phyloP scores from a whole-genome alignment of 2,329 filamentous ascomycete genomes.

The Cytospora piceicola region DNA sequence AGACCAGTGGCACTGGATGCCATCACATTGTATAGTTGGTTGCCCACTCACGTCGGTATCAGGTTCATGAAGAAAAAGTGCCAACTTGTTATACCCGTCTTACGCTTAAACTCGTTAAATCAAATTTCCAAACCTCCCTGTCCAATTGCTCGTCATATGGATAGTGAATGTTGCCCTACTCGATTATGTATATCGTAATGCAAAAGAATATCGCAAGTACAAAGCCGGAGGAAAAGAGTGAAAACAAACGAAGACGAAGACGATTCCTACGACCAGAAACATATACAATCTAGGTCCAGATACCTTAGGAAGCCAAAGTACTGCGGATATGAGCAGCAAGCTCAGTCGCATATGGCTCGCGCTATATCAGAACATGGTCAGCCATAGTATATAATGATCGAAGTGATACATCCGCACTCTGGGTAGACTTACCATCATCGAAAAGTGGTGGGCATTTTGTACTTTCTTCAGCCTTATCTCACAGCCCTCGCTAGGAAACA shows the following conservation, averaged over 20 bases:
- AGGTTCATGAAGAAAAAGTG: too few species aligned
- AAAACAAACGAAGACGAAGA: neutral
- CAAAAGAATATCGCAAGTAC: neutral
- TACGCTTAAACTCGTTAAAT: too few species aligned
- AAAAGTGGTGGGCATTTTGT: slow-evolving; percentile 17
- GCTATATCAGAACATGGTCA: neutral
- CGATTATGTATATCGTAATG: too few species aligned
- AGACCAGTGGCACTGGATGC: too few species aligned
- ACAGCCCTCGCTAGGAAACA: slow-evolving; percentile 1
- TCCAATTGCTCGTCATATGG: too few species aligned
- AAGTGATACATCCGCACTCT: fast-evolving
- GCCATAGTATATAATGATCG: neutral
- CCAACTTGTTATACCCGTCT: too few species aligned
- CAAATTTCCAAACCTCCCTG: too few species aligned
- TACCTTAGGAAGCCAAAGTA: neutral
- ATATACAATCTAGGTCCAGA: neutral
- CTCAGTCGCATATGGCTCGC: slow-evolving; percentile 12
- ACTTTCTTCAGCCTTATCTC: slow-evolving; percentile 1
- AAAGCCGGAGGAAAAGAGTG: neutral
- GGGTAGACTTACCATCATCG: slow-evolving; percentile 14
- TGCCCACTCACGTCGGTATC: too few species aligned
- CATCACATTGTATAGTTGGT: too few species aligned
- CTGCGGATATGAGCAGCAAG: slow-evolving; percentile 9
- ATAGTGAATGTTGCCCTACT: too few species aligned
- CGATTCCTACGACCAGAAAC: neutral